Conservation (phyloP, 768 basidiomycete genomes). For the Cystobasidium ongulense region DNA sequence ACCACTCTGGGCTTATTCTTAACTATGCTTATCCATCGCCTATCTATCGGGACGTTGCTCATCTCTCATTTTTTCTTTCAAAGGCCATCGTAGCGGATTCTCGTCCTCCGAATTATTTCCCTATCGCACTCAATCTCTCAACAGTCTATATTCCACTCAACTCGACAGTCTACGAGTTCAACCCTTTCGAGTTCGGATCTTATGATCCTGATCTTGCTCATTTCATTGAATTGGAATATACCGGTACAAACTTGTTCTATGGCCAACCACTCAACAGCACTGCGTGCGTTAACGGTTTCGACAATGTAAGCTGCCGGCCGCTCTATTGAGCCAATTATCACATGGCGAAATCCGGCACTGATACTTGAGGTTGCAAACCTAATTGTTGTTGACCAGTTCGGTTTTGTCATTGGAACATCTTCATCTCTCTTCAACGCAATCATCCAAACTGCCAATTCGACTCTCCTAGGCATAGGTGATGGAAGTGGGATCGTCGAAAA, state of each 20-base stretch:
- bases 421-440: slow-evolving; percentile 46
- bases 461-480: slow-evolving; percentile 41
- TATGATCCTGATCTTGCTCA: slow-evolving; percentile 66
- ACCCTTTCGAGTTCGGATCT: slow-evolving; percentile 52
- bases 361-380: slow-evolving; percentile 33
- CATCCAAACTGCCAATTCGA: slow-evolving; percentile 33
- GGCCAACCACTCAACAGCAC: slow-evolving; percentile 54
- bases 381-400: slow-evolving; percentile 32
- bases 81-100: slow-evolving; percentile 30
- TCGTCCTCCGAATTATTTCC: slow-evolving; percentile 20
- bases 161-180: slow-evolving; percentile 37
- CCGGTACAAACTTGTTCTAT: slow-evolving; percentile 59
- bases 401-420: slow-evolving; percentile 68
- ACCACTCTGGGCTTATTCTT: neutral
- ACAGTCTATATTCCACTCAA: slow-evolving; percentile 37
- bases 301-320: slow-evolving; percentile 57
- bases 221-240: slow-evolving; percentile 52
- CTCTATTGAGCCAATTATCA: slow-evolving; percentile 20
- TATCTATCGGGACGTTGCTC: too few relatives aligned
- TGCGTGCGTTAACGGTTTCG: slow-evolving; percentile 64
- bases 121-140: slow-evolving; percentile 8
- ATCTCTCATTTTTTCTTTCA: neutral
- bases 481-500: slow-evolving; percentile 38
- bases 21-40: too few relatives aligned
- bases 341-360: neutral